Percentiles rank a stretch among this genome's conserved stretches.
Conservation (phyloP, 768 basidiomycete genomes). For the Pleurotus platypus region DNA sequence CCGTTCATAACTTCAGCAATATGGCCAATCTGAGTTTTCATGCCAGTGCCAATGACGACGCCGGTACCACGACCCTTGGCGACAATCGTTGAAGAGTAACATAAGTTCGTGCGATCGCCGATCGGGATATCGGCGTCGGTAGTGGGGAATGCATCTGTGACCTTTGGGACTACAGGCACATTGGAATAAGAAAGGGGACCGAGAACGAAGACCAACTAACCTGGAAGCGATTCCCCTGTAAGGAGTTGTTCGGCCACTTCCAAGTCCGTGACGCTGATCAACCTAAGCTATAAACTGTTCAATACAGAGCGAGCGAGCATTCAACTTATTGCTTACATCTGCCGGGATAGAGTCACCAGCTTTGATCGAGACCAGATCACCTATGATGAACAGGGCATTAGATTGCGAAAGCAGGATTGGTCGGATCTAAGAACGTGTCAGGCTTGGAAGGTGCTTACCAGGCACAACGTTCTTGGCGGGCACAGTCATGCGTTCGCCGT, state of each 20-base stretch:
- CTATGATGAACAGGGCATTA: constrained; percentile 10
- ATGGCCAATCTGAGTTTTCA: constrained; percentile 47
- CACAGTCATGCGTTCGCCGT: constrained; percentile 34
- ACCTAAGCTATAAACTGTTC: constrained; percentile 26
- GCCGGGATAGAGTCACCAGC: constrained; percentile 40
- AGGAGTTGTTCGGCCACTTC: constrained; percentile 50
- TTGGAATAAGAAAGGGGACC: not conserved
- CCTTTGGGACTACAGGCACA: constrained; percentile 34
- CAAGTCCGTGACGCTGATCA: constrained; percentile 41
- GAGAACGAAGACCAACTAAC: constrained; percentile 12
- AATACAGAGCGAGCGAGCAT: not conserved
- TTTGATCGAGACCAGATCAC: constrained; percentile 36
- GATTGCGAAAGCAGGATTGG: no score
- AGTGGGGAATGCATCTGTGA: constrained; percentile 23
- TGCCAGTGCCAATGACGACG: constrained; percentile 44
- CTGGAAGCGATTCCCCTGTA: constrained; percentile 51
- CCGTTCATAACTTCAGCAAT: constrained; percentile 32
- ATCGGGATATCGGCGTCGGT: constrained; percentile 32
- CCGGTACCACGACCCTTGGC: constrained; percentile 48
- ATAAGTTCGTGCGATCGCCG: constrained; percentile 40
- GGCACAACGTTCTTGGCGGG: constrained; percentile 41
- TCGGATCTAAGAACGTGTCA: not conserved
- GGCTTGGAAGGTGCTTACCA: constrained; percentile 15
- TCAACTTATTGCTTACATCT: no score
- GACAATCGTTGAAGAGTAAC: constrained; percentile 38